Evolutionary conservation across 2,329 filamentous ascomycete genomes (phyloP), one percentile per base, ranked within the genome.

Genomic region (Neobulgaria alba): DNA sequence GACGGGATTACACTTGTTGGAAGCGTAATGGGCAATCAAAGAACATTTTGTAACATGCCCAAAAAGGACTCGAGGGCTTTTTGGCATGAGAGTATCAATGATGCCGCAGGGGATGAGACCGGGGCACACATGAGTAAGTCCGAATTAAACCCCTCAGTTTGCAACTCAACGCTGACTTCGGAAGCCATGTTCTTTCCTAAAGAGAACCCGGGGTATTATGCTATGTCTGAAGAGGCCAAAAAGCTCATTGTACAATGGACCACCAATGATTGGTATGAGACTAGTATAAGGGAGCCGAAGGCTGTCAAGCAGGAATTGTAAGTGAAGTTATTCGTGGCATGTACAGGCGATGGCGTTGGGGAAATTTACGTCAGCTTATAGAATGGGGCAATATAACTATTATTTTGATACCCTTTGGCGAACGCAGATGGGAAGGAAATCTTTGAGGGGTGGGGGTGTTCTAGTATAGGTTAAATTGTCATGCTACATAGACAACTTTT

Each of bases 11-110:
- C 46, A 55, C 58, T 80, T 61, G 65, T 74, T 39, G 67, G 72
- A 18, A 72, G 71, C 19, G 72, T 85, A 26, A 61, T 84, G 14
- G 80, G 81, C 1, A 75, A 72, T 37, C 72, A 89, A 47, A 73
- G 92, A 52, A 96, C 90, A 0, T 98, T 96, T 60, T 95, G 89
- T 65, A 85, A 87, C 43, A 61, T 94, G 40, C 87, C 88, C 2
- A 71, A 72, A 49, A 64, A 66, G 47, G 62, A 41, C 45, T 72
- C 41, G 46, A 72, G 45, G 64, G 75, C 55, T 48, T 71, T 53
- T 51, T 93, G 85, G 82, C 69, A 71, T 48, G 73, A 77, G 54
- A 81, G 78, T 3, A 68, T 88, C 41, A 98, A 96, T 58, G 80
- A 93, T 45, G 77, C 75, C 54, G 86, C 83, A 1, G 67, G 64